Percentiles rank a stretch among this genome's conserved stretches.
Conservation (phyloP, 2,329 filamentous ascomycete genomes). For the Chaetomium sp. region DNA sequence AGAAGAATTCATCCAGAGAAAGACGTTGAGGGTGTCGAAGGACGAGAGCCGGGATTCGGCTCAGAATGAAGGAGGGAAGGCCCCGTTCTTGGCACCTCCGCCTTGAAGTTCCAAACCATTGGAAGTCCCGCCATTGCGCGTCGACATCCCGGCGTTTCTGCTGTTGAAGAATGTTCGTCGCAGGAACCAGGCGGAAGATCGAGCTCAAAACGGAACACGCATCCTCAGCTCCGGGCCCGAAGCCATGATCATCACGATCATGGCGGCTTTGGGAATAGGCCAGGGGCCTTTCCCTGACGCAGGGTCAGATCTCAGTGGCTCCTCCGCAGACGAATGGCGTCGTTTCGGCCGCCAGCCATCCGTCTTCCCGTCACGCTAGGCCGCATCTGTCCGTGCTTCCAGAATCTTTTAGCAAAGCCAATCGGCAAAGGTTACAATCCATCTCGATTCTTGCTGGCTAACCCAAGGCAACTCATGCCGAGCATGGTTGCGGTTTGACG, state of each 20-base stretch:
- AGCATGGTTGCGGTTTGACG: no score
- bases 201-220: slow-evolving; percentile 7
- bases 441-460: not conserved
- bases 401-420: slow-evolving; percentile 3
- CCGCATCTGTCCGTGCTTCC: slow-evolving; percentile 5
- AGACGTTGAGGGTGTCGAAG: no score
- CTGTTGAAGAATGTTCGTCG: no score
- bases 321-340: slow-evolving; percentile 2
- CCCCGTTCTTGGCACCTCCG: no score
- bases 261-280: slow-evolving; percentile 5
- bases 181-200: not conserved
- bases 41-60: no score
- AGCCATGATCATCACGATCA: slow-evolving; percentile 6
- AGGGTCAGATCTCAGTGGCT: slow-evolving; percentile 9
- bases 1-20: no score
- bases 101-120: no score
- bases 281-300: not conserved
- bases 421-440: not conserved
- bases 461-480: no score
- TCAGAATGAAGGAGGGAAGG: no score
- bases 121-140: no score
- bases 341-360: slow-evolving; percentile 7
- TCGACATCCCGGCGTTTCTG: no score
- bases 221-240: slow-evolving; percentile 7
- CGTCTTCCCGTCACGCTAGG: slow-evolving; percentile 10